Percentiles rank a stretch among this genome's conserved stretches.
phyloP scores from a whole-genome alignment of 2,329 filamentous ascomycete genomes.

The Acarospora socialis region DNA sequence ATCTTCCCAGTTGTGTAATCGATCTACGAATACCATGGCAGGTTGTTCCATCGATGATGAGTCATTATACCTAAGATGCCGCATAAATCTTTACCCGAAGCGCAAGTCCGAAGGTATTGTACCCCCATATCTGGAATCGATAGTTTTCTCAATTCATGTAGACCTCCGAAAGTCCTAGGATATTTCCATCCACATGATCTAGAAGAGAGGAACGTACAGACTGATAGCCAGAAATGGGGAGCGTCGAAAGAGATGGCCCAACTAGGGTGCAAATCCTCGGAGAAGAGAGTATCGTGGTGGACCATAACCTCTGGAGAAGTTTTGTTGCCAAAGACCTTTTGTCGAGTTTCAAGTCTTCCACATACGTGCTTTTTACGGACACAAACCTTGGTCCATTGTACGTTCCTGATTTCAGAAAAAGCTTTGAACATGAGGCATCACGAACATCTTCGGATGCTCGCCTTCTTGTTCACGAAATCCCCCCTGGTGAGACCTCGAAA shows the following conservation, averaged over 20 bases:
- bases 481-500: conserved; percentile 88
- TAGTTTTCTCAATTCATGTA: too few species aligned
- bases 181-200: too few species aligned
- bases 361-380: conserved; percentile 93
- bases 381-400: conserved; percentile 77
- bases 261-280: conserved; percentile 69
- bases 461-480: conserved; percentile 71
- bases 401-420: conserved; percentile 57
- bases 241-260: conserved; percentile 25
- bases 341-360: conserved; percentile 62
- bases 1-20: too few species aligned
- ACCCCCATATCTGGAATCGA: too few species aligned
- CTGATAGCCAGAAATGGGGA: conserved; percentile 1
- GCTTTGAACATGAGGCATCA: conserved; percentile 42
- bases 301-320: conserved; percentile 76
- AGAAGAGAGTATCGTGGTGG: conserved; percentile 78
- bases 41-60: too few species aligned
- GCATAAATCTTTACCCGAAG: too few species aligned
- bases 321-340: conserved; percentile 74
- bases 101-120: too few species aligned
- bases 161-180: too few species aligned
- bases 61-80: too few species aligned
- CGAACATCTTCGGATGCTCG: conserved; percentile 40
- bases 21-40: too few species aligned
- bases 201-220: background rate